Conservation (phyloP, 2,329 filamentous ascomycete species). For the Fonsecaea nubica region DNA sequence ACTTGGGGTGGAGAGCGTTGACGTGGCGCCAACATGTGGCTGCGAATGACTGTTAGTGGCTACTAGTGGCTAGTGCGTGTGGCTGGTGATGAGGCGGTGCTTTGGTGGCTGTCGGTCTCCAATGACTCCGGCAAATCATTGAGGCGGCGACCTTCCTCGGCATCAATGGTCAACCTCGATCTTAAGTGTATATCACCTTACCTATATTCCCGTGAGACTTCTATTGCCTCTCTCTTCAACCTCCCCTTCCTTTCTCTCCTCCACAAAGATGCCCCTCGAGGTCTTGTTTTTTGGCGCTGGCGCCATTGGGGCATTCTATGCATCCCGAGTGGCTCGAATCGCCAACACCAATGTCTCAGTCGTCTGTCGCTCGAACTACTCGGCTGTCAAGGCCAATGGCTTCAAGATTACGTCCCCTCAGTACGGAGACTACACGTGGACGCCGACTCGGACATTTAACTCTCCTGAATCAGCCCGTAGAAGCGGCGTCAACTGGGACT, state of each 20-base stretch:
- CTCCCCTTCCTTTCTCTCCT: not conserved
- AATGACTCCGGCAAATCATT: slow-evolving; percentile 12
- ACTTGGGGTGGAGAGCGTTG: not conserved
- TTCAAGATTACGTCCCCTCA: slow-evolving; percentile 69
- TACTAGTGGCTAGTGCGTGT: not conserved
- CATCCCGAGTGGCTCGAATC: slow-evolving; percentile 36
- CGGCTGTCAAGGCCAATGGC: slow-evolving; percentile 65
- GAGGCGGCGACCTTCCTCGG: slow-evolving; percentile 11
- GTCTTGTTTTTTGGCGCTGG: slow-evolving; percentile 41
- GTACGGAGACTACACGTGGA: slow-evolving; percentile 72
- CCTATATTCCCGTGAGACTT: not conserved
- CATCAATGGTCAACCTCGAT: not conserved
- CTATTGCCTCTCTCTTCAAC: not conserved
- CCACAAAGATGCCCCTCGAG: slow-evolving; percentile 31
- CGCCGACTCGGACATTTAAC: slow-evolving; percentile 66
- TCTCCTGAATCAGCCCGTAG: slow-evolving; percentile 63
- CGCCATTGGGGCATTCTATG: slow-evolving; percentile 41
- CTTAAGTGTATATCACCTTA: not conserved
- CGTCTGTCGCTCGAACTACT: slow-evolving; percentile 76
- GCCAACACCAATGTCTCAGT: slow-evolving; percentile 66
- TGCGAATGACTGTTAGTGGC: not conserved
- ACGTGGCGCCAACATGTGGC: slow-evolving; percentile 3
- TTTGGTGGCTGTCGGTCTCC: not conserved
- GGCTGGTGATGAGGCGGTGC: slow-evolving; percentile 2
- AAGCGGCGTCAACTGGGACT: slow-evolving; percentile 62